A percentile compares a stretch with the other conserved stretches of the same genome.
phyloP scores from a whole-genome alignment of 345 rosid species.

The Eutrema japonicum region DNA sequence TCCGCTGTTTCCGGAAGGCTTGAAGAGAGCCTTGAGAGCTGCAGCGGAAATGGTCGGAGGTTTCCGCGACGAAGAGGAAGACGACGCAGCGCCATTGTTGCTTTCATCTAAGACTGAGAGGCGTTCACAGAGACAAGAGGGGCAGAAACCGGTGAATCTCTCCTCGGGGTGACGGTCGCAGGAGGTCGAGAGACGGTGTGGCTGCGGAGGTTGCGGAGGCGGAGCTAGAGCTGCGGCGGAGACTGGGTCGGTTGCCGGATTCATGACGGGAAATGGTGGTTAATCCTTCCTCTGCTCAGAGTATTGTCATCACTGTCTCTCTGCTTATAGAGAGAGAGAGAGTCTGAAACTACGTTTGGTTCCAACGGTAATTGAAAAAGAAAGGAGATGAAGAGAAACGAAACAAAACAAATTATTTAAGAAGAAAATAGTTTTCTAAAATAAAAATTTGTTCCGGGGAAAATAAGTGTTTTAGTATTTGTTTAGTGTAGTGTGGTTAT shows the following conservation, averaged over 20 bases:
- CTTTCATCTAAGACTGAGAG: slow-evolving; percentile 75
- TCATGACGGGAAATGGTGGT: slow-evolving; percentile 68
- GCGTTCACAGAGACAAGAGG: slow-evolving; percentile 98
- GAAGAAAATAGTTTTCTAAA: background rate
- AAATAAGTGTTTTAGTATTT: slow-evolving; percentile 8
- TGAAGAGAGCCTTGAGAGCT: slow-evolving; percentile 71
- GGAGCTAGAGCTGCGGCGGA: slow-evolving; percentile 42
- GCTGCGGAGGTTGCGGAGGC: slow-evolving; percentile 62
- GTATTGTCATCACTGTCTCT: slow-evolving; percentile 41
- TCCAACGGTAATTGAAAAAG: slow-evolving; percentile 64
- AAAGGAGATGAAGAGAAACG: slow-evolving; percentile 40
- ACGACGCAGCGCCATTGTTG: slow-evolving; percentile 49
- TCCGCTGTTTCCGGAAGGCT: slow-evolving; percentile 44
- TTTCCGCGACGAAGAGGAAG: slow-evolving; percentile 54
- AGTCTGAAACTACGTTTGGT: slow-evolving; percentile 52
- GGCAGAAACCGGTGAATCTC: slow-evolving; percentile 89
- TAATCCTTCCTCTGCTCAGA: slow-evolving; percentile 59
- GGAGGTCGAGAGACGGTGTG: slow-evolving; percentile 89
- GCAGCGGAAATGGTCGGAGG: slow-evolving; percentile 62
- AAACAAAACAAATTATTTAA: slow-evolving; percentile 24
- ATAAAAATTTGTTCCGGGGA: slow-evolving; percentile 18
- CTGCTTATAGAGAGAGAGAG: slow-evolving; percentile 32
- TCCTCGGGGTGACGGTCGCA: slow-evolving; percentile 94
- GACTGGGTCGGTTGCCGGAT: slow-evolving; percentile 71
- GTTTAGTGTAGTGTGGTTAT: slow-evolving; percentile 5